Percentiles rank a stretch among this genome's conserved stretches.
phyloP scores from a whole-genome alignment of 2,329 filamentous ascomycete genomes.

The Microdochium trichocladiopsis region DNA sequence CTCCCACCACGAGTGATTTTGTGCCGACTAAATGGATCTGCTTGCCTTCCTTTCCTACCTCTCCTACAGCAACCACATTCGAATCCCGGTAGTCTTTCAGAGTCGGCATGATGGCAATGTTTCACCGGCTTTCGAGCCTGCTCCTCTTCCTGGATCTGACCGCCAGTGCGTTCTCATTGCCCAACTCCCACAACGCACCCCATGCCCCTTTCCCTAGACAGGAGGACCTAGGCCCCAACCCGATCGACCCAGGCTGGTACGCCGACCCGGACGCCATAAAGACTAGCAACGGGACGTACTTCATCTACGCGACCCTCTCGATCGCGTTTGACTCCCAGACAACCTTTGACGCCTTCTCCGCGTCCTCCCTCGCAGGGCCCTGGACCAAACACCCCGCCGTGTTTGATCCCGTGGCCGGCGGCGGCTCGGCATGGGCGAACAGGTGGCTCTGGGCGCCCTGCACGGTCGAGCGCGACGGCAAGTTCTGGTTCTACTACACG shows the following conservation, averaged over 20 bases:
- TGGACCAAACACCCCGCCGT: constrained; percentile 1
- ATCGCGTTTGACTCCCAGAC: constrained; percentile 1
- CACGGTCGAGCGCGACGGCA: constrained; percentile 2
- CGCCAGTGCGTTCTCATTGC: not conserved
- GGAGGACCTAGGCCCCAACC: not conserved
- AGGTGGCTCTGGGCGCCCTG: constrained; percentile 4
- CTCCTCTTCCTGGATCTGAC: not conserved
- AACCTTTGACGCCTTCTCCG: constrained; percentile 1
- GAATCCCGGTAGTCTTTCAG: no score
- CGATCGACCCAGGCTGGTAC: constrained; percentile 3
- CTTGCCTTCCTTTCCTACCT: no score
- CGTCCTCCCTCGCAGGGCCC: not conserved
- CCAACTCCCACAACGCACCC: not conserved
- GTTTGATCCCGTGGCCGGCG: not conserved
- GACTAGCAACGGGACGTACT: constrained; percentile 1
- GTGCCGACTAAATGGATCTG: no score
- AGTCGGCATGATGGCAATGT: no score
- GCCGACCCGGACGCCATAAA: constrained; percentile 3
- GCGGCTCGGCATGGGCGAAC: constrained; percentile 1
- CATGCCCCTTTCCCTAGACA: not conserved
- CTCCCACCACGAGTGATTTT: no score
- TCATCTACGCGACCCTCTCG: constrained; percentile 2
- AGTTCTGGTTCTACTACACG: constrained; percentile 4
- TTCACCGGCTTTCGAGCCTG: not conserved
- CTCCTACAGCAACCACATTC: no score